Evolutionary conservation across 345 rosid species (phyloP).

Genomic region (Eucalyptus polyanthemos): DNA sequence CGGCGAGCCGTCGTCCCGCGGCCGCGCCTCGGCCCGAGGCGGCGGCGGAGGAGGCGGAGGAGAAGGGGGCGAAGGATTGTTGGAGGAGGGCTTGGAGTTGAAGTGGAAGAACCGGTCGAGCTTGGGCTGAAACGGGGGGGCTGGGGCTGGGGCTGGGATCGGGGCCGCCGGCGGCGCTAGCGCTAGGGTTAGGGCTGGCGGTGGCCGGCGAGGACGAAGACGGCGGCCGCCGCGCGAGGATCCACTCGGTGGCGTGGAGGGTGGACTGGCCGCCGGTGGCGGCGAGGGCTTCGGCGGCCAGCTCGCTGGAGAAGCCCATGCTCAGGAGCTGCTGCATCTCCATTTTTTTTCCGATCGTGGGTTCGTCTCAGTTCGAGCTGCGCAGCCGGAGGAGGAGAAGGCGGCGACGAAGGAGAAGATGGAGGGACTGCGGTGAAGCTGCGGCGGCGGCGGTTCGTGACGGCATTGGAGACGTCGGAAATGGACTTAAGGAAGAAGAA

Average conservation of each 20-base stretch:
- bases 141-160: not conserved
- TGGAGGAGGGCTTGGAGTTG: slow-evolving; percentile 11
- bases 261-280: slow-evolving; percentile 58
- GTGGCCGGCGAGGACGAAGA: not conserved
- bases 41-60: not conserved
- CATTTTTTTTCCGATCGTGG: not conserved
- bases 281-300: slow-evolving; percentile 43
- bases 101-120: slow-evolving; percentile 55
- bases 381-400: not conserved
- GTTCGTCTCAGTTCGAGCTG: not conserved
- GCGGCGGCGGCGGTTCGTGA: not conserved
- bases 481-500: not conserved
- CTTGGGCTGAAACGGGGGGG: slow-evolving; percentile 26
- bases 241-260: slow-evolving; percentile 56
- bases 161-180: not conserved
- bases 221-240: slow-evolving; percentile 26
- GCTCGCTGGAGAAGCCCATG: slow-evolving; percentile 48
- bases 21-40: not conserved
- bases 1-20: not conserved
- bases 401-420: not conserved
- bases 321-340: slow-evolving; percentile 50
- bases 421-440: not conserved
- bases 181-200: not conserved
- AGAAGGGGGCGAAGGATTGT: not conserved
- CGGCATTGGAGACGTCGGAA: not conserved